A percentile compares a stretch with the other conserved stretches of the same genome.
phyloP scores from a whole-genome alignment of 495 filamentous ascomycete species.

The Aspergillus indologenus region DNA sequence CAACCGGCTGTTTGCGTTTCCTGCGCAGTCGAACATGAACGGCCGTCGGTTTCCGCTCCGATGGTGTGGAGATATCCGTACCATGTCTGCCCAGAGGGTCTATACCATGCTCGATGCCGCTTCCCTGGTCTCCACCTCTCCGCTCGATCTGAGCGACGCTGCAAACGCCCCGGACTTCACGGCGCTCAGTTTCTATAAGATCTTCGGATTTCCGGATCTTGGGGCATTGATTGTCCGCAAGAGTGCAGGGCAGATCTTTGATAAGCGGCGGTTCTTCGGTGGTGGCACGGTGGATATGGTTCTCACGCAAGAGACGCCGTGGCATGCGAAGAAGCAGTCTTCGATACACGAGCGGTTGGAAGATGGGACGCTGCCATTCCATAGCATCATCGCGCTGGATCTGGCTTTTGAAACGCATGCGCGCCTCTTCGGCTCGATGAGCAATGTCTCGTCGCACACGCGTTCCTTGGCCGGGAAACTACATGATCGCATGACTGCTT shows the following conservation, averaged over 20 bases:
- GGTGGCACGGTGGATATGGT: constrained; percentile 94
- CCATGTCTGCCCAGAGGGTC: constrained; percentile 17
- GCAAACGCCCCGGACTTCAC: constrained; percentile 76
- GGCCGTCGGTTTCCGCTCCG: constrained; percentile 69
- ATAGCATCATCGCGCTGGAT: constrained; percentile 80
- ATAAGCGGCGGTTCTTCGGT: constrained; percentile 75
- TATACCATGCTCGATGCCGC: constrained; percentile 93
- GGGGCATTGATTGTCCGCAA: constrained; percentile 84
- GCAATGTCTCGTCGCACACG: constrained; percentile 70
- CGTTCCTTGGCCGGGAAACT: constrained; percentile 59
- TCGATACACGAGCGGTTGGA: constrained; percentile 79
- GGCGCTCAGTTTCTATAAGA: constrained; percentile 91
- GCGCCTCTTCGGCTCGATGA: constrained; percentile 68
- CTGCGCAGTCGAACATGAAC: constrained; percentile 92
- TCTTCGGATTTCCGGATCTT: constrained; percentile 92
- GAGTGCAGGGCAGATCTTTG: constrained; percentile 58
- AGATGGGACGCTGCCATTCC: constrained; percentile 86
- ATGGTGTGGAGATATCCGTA: constrained; percentile 62
- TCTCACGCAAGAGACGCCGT: constrained; percentile 37
- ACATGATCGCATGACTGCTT: constrained; percentile 51
- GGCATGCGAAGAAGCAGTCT: constrained; percentile 69
- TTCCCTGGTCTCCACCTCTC: constrained; percentile 71
- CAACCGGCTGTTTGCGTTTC: constrained; percentile 70
- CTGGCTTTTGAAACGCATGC: constrained; percentile 67
- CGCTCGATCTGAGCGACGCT: constrained; percentile 64